Conservation (phyloP, 208 protist genomes). For the Strigomonas galati region DNA sequence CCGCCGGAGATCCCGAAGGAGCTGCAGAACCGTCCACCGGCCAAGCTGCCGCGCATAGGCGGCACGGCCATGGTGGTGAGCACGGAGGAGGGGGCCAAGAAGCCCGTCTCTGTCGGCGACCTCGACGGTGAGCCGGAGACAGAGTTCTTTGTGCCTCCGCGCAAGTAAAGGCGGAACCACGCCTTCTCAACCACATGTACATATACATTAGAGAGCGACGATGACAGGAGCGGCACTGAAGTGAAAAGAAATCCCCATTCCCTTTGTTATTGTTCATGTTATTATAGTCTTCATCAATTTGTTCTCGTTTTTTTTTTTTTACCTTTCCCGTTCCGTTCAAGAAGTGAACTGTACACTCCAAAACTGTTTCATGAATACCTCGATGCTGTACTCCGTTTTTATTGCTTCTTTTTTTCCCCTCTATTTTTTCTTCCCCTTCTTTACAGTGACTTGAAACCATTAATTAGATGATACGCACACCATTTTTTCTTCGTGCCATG, state of each 20-base stretch:
- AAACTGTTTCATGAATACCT: too few species aligned
- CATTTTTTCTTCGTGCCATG: not conserved
- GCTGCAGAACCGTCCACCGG: conserved; percentile 60
- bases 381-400: conserved; percentile 9
- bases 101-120: conserved; percentile 55
- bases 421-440: conserved; percentile 1
- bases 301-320: too few species aligned
- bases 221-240: not conserved
- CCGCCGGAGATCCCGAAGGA: conserved; percentile 66
- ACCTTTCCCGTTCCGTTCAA: too few species aligned
- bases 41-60: conserved; percentile 50
- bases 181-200: conserved; percentile 6
- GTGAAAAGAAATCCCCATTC: not conserved
- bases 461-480: not conserved
- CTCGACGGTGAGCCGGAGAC: conserved; percentile 37
- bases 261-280: too few species aligned
- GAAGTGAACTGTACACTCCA: too few species aligned
- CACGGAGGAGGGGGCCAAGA: conserved; percentile 53
- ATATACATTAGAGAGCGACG: not conserved
- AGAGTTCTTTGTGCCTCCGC: conserved; percentile 40
- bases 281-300: too few species aligned
- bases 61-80: conserved; percentile 83
- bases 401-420: conserved; percentile 12
- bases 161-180: conserved; percentile 14
- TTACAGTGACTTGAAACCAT: not conserved